Percentiles rank a stretch among this genome's conserved stretches.
phyloP scores from a whole-genome alignment of 139 green algal species.

The Nannochloris sp. region DNA sequence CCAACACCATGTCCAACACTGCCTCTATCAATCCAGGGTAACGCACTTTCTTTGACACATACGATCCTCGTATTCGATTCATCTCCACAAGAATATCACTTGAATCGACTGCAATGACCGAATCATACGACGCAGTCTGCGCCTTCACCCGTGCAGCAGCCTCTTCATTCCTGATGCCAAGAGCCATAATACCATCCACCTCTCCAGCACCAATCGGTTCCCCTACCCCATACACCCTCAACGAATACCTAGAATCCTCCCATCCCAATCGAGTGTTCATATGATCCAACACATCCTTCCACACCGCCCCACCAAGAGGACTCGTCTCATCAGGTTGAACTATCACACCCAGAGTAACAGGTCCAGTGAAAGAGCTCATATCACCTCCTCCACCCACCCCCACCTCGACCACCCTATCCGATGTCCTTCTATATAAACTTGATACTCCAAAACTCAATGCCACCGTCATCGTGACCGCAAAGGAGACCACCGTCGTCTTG shows the following conservation, averaged over 20 bases:
- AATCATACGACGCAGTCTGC: neutral
- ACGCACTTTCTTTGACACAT: neutral
- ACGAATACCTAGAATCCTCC: neutral
- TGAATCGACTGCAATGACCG: slow-evolving; percentile 5
- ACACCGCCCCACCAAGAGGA: neutral
- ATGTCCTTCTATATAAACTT: too few relatives aligned
- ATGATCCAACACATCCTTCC: neutral
- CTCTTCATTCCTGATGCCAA: slow-evolving; percentile 2
- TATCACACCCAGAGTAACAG: too few relatives aligned
- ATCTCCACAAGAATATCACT: neutral
- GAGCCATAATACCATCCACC: slow-evolving; percentile 3
- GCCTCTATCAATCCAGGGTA: neutral
- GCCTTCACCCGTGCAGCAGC: neutral
- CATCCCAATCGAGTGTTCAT: neutral
- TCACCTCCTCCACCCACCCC: too few relatives aligned
- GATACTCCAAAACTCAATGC: too few relatives aligned
- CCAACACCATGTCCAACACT: neutral
- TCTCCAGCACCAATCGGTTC: neutral
- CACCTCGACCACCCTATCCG: too few relatives aligned
- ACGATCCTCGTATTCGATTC: slow-evolving; percentile 1
- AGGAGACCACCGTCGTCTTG: too few relatives aligned
- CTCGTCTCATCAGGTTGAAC: neutral
- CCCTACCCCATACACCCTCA: neutral
- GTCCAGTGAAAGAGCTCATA: too few relatives aligned
- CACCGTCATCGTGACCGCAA: too few relatives aligned